Conservation (phyloP, 176 grass and related monocot genomes). For the Oryza nivara region DNA sequence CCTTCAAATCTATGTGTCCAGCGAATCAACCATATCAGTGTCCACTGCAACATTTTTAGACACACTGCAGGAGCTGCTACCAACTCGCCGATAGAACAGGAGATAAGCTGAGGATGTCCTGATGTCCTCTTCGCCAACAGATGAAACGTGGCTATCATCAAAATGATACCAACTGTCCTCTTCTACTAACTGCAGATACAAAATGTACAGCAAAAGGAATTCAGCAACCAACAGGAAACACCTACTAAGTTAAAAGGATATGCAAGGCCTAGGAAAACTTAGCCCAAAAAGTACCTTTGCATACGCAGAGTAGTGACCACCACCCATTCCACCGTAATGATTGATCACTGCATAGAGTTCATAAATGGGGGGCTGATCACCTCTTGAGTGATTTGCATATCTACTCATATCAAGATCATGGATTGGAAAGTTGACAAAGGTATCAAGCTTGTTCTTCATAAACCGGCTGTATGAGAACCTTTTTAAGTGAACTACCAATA, state of each 20-base stretch:
- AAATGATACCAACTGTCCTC: slow-evolving; percentile 96
- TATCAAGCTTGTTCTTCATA: slow-evolving; percentile 97
- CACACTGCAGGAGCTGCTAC: slow-evolving; percentile 39
- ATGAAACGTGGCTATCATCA: slow-evolving; percentile 92
- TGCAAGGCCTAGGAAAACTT: neutral
- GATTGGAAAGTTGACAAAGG: slow-evolving; percentile 91
- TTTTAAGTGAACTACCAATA: slow-evolving; percentile 96
- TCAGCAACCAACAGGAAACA: slow-evolving; percentile 17
- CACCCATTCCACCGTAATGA: slow-evolving; percentile 95
- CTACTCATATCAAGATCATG: slow-evolving; percentile 82
- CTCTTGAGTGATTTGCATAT: slow-evolving; percentile 50
- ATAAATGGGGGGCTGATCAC: slow-evolving; percentile 45
- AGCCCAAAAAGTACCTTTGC: slow-evolving; percentile 63
- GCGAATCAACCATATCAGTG: slow-evolving; percentile 53
- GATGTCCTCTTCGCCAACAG: slow-evolving; percentile 75
- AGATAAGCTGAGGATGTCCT: slow-evolving; percentile 86
- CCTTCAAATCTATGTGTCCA: slow-evolving; percentile 38
- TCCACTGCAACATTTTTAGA: slow-evolving; percentile 35
- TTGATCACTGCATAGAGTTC: slow-evolving; percentile 96
- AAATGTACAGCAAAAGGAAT: slow-evolving; percentile 21
- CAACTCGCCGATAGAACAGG: slow-evolving; percentile 77
- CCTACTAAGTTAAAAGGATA: neutral
- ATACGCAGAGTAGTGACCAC: slow-evolving; percentile 95
- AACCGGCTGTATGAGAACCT: slow-evolving; percentile 96
- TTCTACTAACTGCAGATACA: slow-evolving; percentile 63